phyloP scores from a whole-genome alignment of 1,139 yeast genomes.

The Yamadazyma friedrichii region DNA sequence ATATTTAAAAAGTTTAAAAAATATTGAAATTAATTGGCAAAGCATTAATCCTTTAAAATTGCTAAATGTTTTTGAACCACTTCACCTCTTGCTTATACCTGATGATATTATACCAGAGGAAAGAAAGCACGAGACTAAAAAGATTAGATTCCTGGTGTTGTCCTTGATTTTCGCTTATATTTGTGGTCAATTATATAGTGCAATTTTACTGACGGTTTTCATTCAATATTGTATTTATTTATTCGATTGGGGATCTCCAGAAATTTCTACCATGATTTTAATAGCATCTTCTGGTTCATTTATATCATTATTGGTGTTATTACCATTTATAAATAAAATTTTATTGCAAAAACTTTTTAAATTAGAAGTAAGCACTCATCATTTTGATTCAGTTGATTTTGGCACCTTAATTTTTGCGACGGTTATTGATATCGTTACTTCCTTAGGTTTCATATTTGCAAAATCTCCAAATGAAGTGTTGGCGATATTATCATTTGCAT shows the following conservation, averaged over 20 bases:
- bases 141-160: conserved; percentile 3
- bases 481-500: background rate
- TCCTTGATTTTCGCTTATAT: background rate
- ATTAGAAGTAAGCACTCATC: background rate
- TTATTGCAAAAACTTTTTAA: conserved; percentile 1
- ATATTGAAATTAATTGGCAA: background rate
- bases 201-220: background rate
- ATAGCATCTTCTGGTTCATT: background rate
- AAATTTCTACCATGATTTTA: conserved; percentile 1
- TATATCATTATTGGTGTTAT: background rate
- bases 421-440: background rate
- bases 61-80: conserved; percentile 1
- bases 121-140: background rate
- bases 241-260: conserved; percentile 1
- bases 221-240: conserved; percentile 3
- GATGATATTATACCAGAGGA: background rate
- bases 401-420: conserved; percentile 1
- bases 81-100: conserved; percentile 1
- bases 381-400: conserved; percentile 4
- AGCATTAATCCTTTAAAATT: background rate
- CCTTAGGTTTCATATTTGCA: background rate
- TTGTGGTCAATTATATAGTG: background rate
- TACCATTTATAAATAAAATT: conserved; percentile 2
- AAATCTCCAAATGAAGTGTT: background rate
- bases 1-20: no score